Base-by-base conservation (phyloP, 2,329 filamentous ascomycete species). In the Eurotiales sp. region DNA sequence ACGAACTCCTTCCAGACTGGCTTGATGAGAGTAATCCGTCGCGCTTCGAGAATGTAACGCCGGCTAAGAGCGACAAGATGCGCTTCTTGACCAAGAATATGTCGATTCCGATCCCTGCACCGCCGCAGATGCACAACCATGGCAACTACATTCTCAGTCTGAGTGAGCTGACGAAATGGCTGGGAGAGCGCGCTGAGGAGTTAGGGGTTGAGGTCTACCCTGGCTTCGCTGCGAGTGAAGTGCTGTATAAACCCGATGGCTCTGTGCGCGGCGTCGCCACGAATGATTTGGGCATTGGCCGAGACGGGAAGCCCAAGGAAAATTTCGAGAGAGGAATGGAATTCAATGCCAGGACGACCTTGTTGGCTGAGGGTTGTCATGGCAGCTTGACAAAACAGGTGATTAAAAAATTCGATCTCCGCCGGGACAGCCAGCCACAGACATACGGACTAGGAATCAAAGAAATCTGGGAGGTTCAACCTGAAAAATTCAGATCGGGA, bases 91-190 rank as follows among this genome's bases (percentile, higher is more conserved):
- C 92, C 42, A 87, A 91, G 74, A 87, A 78, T 49, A 77, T 77
- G 55, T 77, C 90, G 0, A 83, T 95, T 52, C 89, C 90, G 5
- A 77, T 97, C 48, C 93, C 92, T 1, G 84, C 86, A 11, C 93
- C 93, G 40, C 93, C 93, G 27, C 93, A 97, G 75, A 99, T 99
- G 93, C 84, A 91, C 76, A 99, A 99, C 69, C 83, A 95, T 64
- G 93, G 93, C 59, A 99, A 99, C 73, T 97, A 95, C 71, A 99
- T 99, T 59, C 84, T 99, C 64, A 95, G 89, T 65, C 74, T 99
- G 63, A 97, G 95, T 70, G 89, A 97, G 70, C 86, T 99, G 64
- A 87, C 88, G 52, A 95, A 92, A 72, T 99, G 93, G 93, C 78
- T 99, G 2, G 91, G 89, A 44, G 93, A 97, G 68, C 83, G 92